These are phyloP conservation scores for Neurospora cerealis DNA, from an alignment of 495 filamentous ascomycete genomes.

Conservation along the genomic window DNA sequence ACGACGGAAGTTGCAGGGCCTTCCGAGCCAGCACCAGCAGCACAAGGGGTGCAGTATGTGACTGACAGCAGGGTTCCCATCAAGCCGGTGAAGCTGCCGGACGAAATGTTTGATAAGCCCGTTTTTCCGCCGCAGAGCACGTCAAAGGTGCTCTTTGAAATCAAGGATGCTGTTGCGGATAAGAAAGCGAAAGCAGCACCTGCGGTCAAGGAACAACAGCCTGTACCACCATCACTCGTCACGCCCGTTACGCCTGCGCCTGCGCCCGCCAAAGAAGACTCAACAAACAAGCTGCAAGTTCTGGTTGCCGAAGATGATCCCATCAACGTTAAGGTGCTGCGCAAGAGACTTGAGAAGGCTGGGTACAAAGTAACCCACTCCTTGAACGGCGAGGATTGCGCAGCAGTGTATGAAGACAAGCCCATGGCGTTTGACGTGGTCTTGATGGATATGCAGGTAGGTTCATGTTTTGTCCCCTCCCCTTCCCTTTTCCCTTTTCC, in stretches of 20 bases:
- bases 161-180: conserved; percentile 5
- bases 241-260: not conserved
- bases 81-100: conserved; percentile 29
- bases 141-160: conserved; percentile 28
- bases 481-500: not conserved
- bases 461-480: conserved; percentile 28
- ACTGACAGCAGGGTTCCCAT: conserved; percentile 27
- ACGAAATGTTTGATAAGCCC: conserved; percentile 23
- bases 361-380: conserved; percentile 67
- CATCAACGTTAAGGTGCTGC: conserved; percentile 78
- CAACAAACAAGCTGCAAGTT: conserved; percentile 42
- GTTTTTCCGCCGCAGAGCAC: conserved; percentile 3
- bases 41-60: conserved; percentile 17
- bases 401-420: conserved; percentile 52
- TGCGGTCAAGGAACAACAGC: not conserved
- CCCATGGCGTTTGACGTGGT: conserved; percentile 64
- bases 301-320: conserved; percentile 91
- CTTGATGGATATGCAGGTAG: conserved; percentile 92
- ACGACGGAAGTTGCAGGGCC: not conserved
- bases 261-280: not conserved
- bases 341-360: conserved; percentile 72
- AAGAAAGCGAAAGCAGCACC: not conserved
- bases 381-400: conserved; percentile 82
- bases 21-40: not conserved
- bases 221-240: not conserved